Base-by-base conservation (phyloP, 352 stramenopile genomes). In the Phytopythium montanum region DNA sequence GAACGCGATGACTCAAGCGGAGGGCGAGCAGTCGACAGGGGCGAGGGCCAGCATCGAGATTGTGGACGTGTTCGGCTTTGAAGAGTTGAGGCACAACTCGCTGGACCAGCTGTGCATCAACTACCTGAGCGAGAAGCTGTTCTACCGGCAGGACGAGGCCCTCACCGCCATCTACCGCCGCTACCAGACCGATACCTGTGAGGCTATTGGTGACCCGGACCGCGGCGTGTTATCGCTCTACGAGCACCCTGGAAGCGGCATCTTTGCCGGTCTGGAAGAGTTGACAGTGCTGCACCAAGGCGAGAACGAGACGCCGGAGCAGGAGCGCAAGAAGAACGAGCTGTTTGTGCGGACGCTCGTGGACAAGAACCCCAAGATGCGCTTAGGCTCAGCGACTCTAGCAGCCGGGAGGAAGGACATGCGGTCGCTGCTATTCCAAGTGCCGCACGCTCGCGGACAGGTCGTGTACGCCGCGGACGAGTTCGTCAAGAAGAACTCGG, bases 71-170 rank as follows among this genome's bases (percentile, higher is more conserved):
- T 91, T 90, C 59, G 83, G 83, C 0, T 93, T 90, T 48, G 83
- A 93, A 66, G 74, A 82, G 54, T 68, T 93, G n/a, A 16, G 54
- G 23, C 54, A 61, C 29, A 91, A 91, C 61, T 93, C 83, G 23
- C 68, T 91, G 36, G 83, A 88, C 68, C 83, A 93, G 52, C 69
- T 93, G 0, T 91, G 81, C 48, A 89, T 93, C 56, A 93, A 93
- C 54, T 93, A 88, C 61, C 56, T 89, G 61, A 91, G 73, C n/a
- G 83, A 93, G 31, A 93, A 91, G 48, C 69, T 93, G 12, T 82
- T 82, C 23, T 61, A 59, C 6, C 75, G 66, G 13, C 78, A 90
- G 39, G 68, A 73, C 29, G 61, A 76, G 65, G 46, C 70, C 8
- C 13, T 76, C 23, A 26, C 46, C 34, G 54, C 55, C 44, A 59